Percentiles rank a stretch among this genome's conserved stretches.
Evolutionary conservation across 1,284 basidiomycete genomes (phyloP).

Genomic region (Stygiomarasmius scandens): DNA sequence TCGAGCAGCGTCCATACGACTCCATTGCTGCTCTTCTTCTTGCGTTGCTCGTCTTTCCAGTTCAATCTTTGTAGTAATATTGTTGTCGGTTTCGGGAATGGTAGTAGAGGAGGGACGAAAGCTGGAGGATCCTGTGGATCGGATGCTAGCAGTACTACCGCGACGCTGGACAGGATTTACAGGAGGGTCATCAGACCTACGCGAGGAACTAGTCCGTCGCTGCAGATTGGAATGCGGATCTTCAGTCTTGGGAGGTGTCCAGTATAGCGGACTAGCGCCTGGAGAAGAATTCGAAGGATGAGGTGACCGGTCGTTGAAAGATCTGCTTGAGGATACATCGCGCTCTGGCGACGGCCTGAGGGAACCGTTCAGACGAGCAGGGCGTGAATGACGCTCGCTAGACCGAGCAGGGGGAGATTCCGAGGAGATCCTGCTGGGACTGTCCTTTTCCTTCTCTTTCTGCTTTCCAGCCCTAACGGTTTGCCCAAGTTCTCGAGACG

Average conservation of each 20-base stretch:
- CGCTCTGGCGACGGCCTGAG: neutral
- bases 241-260: conserved; percentile 3
- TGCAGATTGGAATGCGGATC: neutral
- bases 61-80: conserved; percentile 11
- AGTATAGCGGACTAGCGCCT: conserved; percentile 1
- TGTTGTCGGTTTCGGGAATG: neutral
- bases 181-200: conserved; percentile 2
- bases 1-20: conserved; percentile 9
- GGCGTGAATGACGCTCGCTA: neutral
- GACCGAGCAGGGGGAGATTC: neutral
- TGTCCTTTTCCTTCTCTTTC: neutral
- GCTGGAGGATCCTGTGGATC: conserved; percentile 27
- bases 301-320: conserved; percentile 1
- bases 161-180: conserved; percentile 17
- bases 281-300: conserved; percentile 6
- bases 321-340: neutral
- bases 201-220: neutral
- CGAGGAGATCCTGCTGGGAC: neutral
- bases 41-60: conserved; percentile 14
- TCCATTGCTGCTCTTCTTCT: conserved; percentile 20
- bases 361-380: neutral
- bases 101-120: conserved; percentile 20
- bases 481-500: neutral
- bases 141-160: conserved; percentile 28
- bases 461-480: neutral